Base-by-base conservation (phyloP, 2,329 filamentous ascomycete species). In the Apiospora koreana region DNA sequence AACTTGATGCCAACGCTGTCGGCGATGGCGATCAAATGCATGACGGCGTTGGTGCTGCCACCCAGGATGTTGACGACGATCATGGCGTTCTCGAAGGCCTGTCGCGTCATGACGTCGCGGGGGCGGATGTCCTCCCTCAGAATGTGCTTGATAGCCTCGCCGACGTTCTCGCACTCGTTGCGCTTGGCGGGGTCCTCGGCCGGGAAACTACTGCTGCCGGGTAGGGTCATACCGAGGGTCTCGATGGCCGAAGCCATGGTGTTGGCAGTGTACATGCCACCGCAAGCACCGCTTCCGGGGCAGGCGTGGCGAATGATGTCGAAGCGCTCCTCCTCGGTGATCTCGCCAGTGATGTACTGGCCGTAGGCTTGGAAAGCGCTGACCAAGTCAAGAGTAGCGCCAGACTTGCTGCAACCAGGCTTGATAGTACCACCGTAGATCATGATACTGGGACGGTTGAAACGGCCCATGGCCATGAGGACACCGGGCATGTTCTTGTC, bases 401-500 rank as follows among this genome's bases (percentile, higher is more conserved):
- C 93, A 67, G 88, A 88, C 77, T 86, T 87, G 69, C 93, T 93
- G 83, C 95, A 98, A 65, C 96, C 96, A 46, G 96, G 94, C 80
- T 93, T 91, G 80, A 98, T 99, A 54, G 93, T 94, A 66, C 96
- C 96, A 75, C 96, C 96, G 79, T 99, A 99, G 41, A 99, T 93
- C 96, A 99, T 99, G 79, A 99, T 87, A 76, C 93, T 94, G 41
- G 96, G 96, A 65, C 96, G 87, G 86, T 99, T 98, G 75, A 98
- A 91, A 76, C 96, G 90, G 46, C 94, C 95, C 93, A 98, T 98
- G 70, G 93, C 94, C 91, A 97, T 97, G 73, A 96, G 86, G 21
- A 93, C 92, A 73, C 95, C 95, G 0, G 95, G 95, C 95, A 98
- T 98, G 81, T 98, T 98, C 88, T 98, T 98, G 84, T 98, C 95